Percentiles rank a stretch among this genome's conserved stretches.
These are phyloP conservation scores for Effrenium voratum DNA, from an alignment of 73 alveolate genomes.

Conservation along the genomic window DNA sequence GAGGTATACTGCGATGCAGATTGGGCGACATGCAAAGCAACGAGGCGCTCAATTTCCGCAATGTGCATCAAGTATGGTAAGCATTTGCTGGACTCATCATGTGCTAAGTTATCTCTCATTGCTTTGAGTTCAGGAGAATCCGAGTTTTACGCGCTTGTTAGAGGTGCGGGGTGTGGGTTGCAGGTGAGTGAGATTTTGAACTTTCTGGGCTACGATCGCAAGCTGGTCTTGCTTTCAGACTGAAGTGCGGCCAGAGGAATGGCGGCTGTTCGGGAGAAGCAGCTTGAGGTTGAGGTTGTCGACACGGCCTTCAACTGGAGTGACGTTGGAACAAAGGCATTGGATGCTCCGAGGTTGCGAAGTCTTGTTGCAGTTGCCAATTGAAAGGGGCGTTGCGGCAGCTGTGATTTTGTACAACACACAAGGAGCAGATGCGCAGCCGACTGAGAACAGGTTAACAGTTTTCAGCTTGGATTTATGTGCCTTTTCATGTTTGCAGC, in stretches of 20 bases:
- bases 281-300: no score
- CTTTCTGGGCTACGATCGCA: background rate
- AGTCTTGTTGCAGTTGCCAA: no score
- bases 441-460: no score
- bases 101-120: background rate
- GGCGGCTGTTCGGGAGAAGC: no score
- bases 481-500: no score
- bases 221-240: background rate
- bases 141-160: constrained; percentile 41
- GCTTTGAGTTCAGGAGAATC: constrained; percentile 54
- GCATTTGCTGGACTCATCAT: background rate
- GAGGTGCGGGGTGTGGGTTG: background rate
- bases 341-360: no score
- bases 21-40: background rate
- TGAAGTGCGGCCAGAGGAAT: background rate
- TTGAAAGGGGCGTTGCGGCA: background rate
- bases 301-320: no score
- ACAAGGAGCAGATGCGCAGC: no score
- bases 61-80: background rate
- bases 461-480: no score
- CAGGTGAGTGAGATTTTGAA: background rate
- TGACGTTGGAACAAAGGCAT: no score
- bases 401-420: background rate
- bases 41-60: background rate
- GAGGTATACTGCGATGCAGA: constrained; percentile 4